Conservation (phyloP, 306 rosid genomes). For the Prunus mume region DNA sequence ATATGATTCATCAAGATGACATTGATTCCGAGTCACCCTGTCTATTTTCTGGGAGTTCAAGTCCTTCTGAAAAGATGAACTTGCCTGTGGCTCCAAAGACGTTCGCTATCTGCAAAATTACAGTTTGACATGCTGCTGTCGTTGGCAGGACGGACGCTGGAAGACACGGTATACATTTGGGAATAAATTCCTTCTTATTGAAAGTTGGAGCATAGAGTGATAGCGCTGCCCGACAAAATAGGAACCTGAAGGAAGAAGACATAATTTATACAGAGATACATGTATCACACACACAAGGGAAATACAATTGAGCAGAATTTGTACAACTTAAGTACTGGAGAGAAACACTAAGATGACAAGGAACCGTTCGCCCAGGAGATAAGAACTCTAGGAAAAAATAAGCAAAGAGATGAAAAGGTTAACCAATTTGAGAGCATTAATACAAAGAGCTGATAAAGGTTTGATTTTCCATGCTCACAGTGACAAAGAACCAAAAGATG, state of each 20-base stretch:
- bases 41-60: constrained; percentile 35
- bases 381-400: background rate
- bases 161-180: constrained; percentile 69
- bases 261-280: background rate
- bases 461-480: background rate
- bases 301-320: background rate
- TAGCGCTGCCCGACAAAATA: constrained; percentile 67
- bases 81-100: constrained; percentile 56
- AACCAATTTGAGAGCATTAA: background rate
- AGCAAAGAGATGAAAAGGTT: background rate
- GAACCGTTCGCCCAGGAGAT: background rate
- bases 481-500: background rate
- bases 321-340: background rate
- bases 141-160: constrained; percentile 45
- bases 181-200: constrained; percentile 58
- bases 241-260: constrained; percentile 53
- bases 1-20: constrained; percentile 22
- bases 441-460: too few species aligned
- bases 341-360: background rate
- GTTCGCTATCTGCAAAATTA: constrained; percentile 50
- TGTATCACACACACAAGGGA: background rate
- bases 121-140: constrained; percentile 35
- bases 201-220: constrained; percentile 55
- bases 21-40: constrained; percentile 11
- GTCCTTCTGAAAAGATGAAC: constrained; percentile 52